Conservation (phyloP, 1,139 yeast species). For the Sugiyamaella novakii region DNA sequence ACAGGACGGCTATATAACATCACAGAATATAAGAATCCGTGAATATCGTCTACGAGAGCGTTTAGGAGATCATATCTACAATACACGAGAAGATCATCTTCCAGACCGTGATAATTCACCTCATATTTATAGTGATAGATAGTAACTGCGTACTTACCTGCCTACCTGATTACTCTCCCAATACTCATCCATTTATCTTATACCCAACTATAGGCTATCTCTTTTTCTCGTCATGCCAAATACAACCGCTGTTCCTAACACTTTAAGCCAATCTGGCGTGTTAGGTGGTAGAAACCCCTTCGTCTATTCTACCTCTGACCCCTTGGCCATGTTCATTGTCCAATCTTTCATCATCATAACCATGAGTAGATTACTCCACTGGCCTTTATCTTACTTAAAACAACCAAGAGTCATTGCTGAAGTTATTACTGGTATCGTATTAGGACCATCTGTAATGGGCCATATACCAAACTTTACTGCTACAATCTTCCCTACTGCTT, state of each 20-base stretch:
- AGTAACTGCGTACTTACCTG: too few relatives aligned
- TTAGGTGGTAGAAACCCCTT: conserved; percentile 72
- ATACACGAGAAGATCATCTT: too few relatives aligned
- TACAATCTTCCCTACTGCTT: conserved; percentile 62
- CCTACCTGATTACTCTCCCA: too few relatives aligned
- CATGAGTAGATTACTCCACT: conserved; percentile 57
- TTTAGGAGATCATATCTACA: too few relatives aligned
- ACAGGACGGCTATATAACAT: too few relatives aligned
- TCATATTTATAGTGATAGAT: too few relatives aligned
- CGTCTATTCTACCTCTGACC: conserved; percentile 55
- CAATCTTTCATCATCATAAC: conserved; percentile 55
- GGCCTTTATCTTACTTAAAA: conserved; percentile 58
- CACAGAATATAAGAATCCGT: too few relatives aligned
- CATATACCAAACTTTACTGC: conserved; percentile 65
- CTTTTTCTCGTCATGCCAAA: neutral
- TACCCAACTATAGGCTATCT: too few relatives aligned
- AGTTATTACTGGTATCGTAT: conserved; percentile 69
- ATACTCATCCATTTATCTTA: too few relatives aligned
- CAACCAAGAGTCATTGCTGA: conserved; percentile 82
- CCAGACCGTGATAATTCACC: too few relatives aligned
- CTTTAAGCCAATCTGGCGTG: conserved; percentile 41
- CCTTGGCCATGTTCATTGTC: conserved; percentile 62
- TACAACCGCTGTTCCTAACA: conserved; percentile 6
- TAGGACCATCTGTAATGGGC: conserved; percentile 60
- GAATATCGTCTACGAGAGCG: too few relatives aligned